Percentiles rank a stretch among this genome's conserved stretches.
phyloP scores from a whole-genome alignment of 352 stramenopile genomes.

The Sclerospora graminicola region DNA sequence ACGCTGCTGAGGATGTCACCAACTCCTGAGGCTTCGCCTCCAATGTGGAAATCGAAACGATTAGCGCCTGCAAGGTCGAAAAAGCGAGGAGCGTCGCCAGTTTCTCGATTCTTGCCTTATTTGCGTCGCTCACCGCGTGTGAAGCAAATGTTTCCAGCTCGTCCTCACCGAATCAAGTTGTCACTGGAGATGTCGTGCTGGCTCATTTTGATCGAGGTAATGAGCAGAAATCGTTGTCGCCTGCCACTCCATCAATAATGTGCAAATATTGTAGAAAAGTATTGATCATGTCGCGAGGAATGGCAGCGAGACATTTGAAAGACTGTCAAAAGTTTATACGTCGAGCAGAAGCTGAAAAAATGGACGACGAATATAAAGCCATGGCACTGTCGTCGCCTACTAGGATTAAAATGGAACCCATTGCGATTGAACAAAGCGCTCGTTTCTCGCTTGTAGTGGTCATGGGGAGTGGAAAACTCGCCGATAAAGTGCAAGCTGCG shows the following conservation, averaged over 20 bases:
- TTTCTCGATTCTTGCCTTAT: background rate
- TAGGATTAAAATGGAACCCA: conserved; percentile 1
- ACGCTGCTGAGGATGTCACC: too few species aligned
- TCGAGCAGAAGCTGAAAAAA: background rate
- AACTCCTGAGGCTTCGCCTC: too few species aligned
- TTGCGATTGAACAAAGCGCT: background rate
- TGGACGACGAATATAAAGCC: conserved; percentile 1
- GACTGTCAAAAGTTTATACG: background rate
- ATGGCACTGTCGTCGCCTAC: background rate
- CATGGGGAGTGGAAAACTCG: conserved; percentile 21
- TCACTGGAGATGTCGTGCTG: conserved; percentile 1
- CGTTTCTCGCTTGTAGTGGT: conserved; percentile 12
- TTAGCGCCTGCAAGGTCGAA: conserved; percentile 4
- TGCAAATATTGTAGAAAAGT: conserved; percentile 14
- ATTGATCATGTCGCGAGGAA: conserved; percentile 3
- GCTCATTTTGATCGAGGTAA: conserved; percentile 5
- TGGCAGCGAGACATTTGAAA: conserved; percentile 6
- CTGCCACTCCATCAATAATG: too few species aligned
- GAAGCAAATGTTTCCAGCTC: conserved; percentile 5
- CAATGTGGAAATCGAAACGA: background rate
- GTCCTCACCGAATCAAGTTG: background rate
- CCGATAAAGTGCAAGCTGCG: conserved; percentile 10
- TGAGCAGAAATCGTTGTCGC: background rate
- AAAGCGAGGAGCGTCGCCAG: background rate
- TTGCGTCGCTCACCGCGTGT: conserved; percentile 11